Evolutionary conservation across 139 green algal species (phyloP), one percentile per base, ranked within the genome.

Genomic region (Tetradesmus lagerheimii): DNA sequence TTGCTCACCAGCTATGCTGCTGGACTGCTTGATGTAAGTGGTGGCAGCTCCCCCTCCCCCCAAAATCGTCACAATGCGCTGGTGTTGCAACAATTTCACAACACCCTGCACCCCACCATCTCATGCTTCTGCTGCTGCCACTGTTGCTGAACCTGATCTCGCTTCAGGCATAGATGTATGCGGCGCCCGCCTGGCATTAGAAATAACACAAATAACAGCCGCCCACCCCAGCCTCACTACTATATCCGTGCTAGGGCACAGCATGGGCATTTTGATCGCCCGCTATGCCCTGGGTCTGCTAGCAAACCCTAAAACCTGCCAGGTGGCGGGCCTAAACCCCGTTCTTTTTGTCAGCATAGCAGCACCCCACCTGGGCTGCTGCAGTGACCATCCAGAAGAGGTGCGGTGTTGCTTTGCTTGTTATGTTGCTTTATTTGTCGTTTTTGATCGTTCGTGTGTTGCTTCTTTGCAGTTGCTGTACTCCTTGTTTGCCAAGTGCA

Each of bases 231-330:
- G 37, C 45, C 80, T 86, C 11, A 45, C 45, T 16, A 37, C 12
- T 16, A 86, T 86, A 0, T 86, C 80, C 39, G 4, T 86, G 43
- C 66, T 86, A 31, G 45, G 45, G 31, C 80, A 86, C 80, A 74
- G 43, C 31, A 86, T 71, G 80, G 80, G 80, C n/a, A 47, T 45
- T 11, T 20, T 86, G 16, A 86, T 75, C 5, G 45, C 80, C 31
- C 80, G 80, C 9, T 84, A 84, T 64, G 79, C 79, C 39, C 39
- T 84, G 23, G 79, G 38, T 1, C 27, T 84, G n/a, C 41, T 84
- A 29, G 29, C 41, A 37, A 11, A 84, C 39, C 38, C 39, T 84
- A 25, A 64, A 39, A 64, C 39, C 15, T 16, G 50, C 2, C 45
- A 31, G 45, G 14, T 87, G 71, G 82, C 82, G 23, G 82, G 82